Percentiles rank a stretch among this genome's conserved stretches.
Conservation (phyloP, 1,139 yeast genomes). For the Arxiozyma heterogenica region DNA sequence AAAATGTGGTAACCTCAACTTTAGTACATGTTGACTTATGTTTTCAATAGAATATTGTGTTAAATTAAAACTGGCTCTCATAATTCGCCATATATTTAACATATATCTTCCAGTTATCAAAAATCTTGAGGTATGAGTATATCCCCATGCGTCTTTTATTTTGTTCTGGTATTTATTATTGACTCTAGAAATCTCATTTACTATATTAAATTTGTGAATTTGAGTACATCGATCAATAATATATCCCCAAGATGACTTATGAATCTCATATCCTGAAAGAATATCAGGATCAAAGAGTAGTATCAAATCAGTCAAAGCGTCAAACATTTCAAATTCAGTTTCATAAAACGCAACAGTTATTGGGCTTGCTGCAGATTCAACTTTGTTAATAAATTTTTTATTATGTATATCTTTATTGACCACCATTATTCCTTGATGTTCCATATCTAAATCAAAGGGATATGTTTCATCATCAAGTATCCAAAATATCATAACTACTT, state of each 20-base stretch:
- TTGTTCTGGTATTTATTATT: conserved; percentile 41
- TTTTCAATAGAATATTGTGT: conserved; percentile 71
- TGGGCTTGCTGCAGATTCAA: conserved; percentile 13
- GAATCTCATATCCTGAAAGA: conserved; percentile 75
- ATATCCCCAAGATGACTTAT: conserved; percentile 83
- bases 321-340: conserved; percentile 49
- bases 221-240: conserved; percentile 53
- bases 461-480: conserved; percentile 41
- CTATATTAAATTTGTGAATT: conserved; percentile 45
- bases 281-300: conserved; percentile 76
- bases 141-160: conserved; percentile 72
- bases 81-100: conserved; percentile 72
- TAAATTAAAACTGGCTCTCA: conserved; percentile 54
- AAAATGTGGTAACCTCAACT: conserved; percentile 57
- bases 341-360: conserved; percentile 31
- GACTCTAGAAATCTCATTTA: conserved; percentile 45
- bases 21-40: conserved; percentile 58
- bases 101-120: conserved; percentile 71
- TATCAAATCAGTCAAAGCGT: conserved; percentile 47
- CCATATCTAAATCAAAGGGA: conserved; percentile 28
- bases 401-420: conserved; percentile 8
- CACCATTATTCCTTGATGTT: conserved; percentile 33
- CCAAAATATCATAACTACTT: conserved; percentile 55
- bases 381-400: conserved; percentile 1
- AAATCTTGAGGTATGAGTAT: conserved; percentile 64